These are phyloP conservation scores for thale cress (Arabidopsis thaliana) DNA, from an alignment of 345 rosid species.

Conservation along the genomic window DNA sequence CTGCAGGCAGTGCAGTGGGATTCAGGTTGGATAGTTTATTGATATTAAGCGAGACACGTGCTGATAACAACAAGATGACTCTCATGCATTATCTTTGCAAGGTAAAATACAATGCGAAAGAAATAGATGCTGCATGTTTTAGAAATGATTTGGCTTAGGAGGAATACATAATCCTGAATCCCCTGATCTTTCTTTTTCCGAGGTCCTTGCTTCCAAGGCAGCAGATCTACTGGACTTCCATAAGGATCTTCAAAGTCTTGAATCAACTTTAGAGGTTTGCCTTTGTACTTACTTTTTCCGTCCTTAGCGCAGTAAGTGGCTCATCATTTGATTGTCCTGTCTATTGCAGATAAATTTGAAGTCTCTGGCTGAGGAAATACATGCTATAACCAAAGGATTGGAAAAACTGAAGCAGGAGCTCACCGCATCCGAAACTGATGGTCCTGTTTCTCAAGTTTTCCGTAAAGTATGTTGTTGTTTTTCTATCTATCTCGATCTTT, in stretches of 20 bases:
- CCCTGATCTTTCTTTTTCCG: slow-evolving; percentile 18
- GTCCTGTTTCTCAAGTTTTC: slow-evolving; percentile 92
- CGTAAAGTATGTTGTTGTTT: slow-evolving; percentile 57
- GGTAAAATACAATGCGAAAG: slow-evolving; percentile 48
- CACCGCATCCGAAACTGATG: slow-evolving; percentile 84
- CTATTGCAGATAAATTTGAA: slow-evolving; percentile 87
- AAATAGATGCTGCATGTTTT: background rate
- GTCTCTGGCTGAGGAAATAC: slow-evolving; percentile 98
- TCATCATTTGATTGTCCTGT: slow-evolving; percentile 29
- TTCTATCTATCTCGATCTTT: background rate
- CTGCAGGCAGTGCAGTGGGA: slow-evolving; percentile 93
- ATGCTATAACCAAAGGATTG: slow-evolving; percentile 92
- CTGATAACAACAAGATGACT: slow-evolving; percentile 91
- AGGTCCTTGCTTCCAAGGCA: slow-evolving; percentile 83
- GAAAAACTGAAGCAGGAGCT: slow-evolving; percentile 94
- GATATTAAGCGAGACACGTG: slow-evolving; percentile 92
- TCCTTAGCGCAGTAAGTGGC: background rate
- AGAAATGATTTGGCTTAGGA: too few relatives aligned
- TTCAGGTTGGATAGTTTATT: slow-evolving; percentile 97
- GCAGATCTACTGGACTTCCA: slow-evolving; percentile 84
- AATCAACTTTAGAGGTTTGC: slow-evolving; percentile 80
- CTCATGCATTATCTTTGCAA: slow-evolving; percentile 98
- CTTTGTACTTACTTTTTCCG: slow-evolving; percentile 20
- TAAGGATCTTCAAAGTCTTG: slow-evolving; percentile 82
- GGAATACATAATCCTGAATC: too few relatives aligned